A percentile compares a stretch with the other conserved stretches of the same genome.
Conservation (phyloP, 2,329 filamentous ascomycete genomes). For the Knufia petricola region DNA sequence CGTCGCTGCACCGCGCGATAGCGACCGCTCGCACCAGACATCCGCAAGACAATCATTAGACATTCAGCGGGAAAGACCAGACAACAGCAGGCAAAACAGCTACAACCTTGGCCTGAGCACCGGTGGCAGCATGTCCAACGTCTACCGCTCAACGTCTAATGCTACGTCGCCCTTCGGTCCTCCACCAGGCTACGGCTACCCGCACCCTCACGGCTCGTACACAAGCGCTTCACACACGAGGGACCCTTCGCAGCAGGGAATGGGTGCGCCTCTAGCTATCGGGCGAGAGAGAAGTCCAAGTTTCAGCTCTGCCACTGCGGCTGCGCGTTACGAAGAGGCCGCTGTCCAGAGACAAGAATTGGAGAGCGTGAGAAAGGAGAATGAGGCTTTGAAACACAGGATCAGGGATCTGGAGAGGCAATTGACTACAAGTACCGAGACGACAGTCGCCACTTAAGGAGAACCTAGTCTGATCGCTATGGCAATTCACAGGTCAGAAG, state of each 20-base stretch:
- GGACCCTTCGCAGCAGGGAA: neutral
- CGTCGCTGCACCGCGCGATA: constrained; percentile 36
- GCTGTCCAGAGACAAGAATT: constrained; percentile 34
- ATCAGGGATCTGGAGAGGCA: constrained; percentile 35
- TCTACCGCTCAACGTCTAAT: neutral
- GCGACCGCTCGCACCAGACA: constrained; percentile 9
- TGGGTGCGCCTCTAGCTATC: neutral
- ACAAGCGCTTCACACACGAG: neutral
- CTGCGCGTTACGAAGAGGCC: constrained; percentile 35
- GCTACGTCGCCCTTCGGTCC: neutral
- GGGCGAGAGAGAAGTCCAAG: constrained; percentile 18
- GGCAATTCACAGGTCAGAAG: no score
- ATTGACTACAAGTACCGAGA: constrained; percentile 6
- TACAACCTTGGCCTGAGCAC: neutral
- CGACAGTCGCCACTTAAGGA: neutral
- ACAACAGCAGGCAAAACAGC: constrained; percentile 32
- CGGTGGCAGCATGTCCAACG: neutral
- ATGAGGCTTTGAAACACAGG: constrained; percentile 36
- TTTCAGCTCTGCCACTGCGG: constrained; percentile 25
- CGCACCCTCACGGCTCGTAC: neutral
- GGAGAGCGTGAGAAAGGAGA: constrained; percentile 37
- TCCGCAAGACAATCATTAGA: constrained; percentile 18
- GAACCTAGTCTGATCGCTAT: no score
- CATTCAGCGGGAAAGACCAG: constrained; percentile 17
- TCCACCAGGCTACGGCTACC: neutral